Percentiles rank a stretch among this genome's conserved stretches.
Evolutionary conservation across 176 grass and related monocot species (phyloP).

Genomic region (Urochloa ruziziensis): DNA sequence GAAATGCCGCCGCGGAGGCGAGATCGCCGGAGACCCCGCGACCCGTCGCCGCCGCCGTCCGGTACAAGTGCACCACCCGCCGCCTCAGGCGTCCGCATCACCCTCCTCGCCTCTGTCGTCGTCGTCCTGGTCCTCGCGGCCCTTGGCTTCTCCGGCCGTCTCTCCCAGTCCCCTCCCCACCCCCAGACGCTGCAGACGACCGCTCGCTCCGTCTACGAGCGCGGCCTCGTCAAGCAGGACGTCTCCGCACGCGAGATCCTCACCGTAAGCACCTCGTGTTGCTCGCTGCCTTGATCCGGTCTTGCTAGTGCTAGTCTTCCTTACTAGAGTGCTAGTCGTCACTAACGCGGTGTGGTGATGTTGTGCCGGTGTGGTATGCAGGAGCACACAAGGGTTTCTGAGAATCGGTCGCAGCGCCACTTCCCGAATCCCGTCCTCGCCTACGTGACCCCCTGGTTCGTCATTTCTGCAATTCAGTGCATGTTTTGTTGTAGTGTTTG

Average conservation of each 20-base stretch:
- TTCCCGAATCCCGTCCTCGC: conserved; percentile 77
- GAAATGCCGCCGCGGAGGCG: conserved; percentile 68
- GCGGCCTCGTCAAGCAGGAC: conserved; percentile 64
- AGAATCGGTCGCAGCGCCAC: conserved; percentile 61
- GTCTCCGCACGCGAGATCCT: conserved; percentile 64
- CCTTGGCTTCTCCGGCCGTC: conserved; percentile 46
- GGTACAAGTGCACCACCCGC: background rate
- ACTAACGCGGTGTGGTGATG: background rate
- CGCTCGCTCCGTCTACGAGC: conserved; percentile 56
- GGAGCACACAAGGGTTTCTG: conserved; percentile 50
- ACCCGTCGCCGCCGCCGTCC: conserved; percentile 26
- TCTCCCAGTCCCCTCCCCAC: background rate
- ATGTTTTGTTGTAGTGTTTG: background rate
- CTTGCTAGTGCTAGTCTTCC: background rate
- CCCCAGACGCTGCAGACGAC: conserved; percentile 1
- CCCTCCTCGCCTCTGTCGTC: conserved; percentile 35
- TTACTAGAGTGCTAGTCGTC: conserved; percentile 7
- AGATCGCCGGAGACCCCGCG: conserved; percentile 55
- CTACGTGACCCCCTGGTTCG: conserved; percentile 85
- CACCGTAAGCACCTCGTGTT: conserved; percentile 38
- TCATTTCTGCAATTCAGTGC: background rate
- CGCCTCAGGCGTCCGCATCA: conserved; percentile 23
- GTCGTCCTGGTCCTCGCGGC: conserved; percentile 35
- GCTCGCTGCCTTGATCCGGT: background rate
- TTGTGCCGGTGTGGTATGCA: background rate